Base-by-base conservation (phyloP, 768 basidiomycete species). In the Multifurca ochricompacta region DNA sequence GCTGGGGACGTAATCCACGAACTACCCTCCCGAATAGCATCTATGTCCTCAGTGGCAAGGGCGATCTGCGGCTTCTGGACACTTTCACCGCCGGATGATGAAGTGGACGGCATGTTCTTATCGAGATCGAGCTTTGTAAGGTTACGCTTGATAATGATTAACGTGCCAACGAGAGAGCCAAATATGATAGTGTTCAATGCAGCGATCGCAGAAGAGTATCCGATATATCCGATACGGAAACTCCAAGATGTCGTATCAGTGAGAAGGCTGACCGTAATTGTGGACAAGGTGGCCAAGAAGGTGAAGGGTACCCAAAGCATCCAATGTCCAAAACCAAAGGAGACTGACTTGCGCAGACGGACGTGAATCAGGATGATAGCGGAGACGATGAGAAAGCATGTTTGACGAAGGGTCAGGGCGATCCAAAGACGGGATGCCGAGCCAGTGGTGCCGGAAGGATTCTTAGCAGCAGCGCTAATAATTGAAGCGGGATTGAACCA, bases 1-100 rank as follows among this genome's bases (percentile, higher is more conserved):
- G 79, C 72, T 39, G 77, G 75, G 44, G 86, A 87, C 0, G 87
- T 85, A 56, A 89, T 79, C 85, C 87, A 88, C n/a, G 86, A 87
- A 45, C 79, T 80, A 47, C 85, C 85, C 59, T 88, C 86, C 19
- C 81, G 80, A 48, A 88, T 73, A 18, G 73, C 83, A 56, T 87
- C 82, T 45, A 88, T 73, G 48, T 89, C 86, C 61, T 86, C 84
- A 0, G 82, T 82, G 16, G 76, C 75, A 62, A 87, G 85, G 0
- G 83, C 83, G 0, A 79, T 79, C 27, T 82, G 70, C 16, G 77
- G 74, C 58, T 78, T 76, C 62, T 79, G 76, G 54, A 78, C 78
- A 28, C 74, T 64, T 55, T 76, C 66, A 57, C 71, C 70, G 18
- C 74, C 71, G 2, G 82, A 80, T 11, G 84, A 83, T 84, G 85